Evolutionary conservation across 2,329 filamentous ascomycete genomes (phyloP), one percentile per base, ranked within the genome.

Genomic region (Hypoxylon sp.): DNA sequence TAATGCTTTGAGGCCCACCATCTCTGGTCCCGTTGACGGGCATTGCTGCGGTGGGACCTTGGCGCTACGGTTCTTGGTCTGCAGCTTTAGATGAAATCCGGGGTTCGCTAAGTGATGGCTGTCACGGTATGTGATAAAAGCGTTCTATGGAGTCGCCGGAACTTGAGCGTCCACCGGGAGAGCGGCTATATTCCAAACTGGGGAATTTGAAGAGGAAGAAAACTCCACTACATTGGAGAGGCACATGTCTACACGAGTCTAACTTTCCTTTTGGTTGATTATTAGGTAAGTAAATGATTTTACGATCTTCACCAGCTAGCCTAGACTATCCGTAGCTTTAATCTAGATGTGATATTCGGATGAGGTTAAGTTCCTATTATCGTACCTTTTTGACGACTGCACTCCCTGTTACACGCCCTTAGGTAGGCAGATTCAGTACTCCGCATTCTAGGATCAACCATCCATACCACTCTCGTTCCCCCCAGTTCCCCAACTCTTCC

Each of bases 401-500:
- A 56, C 36, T 22, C 46, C 32, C 28, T 22, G 38, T 60, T 59
- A 54, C 54, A 58, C 51, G 26, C 20, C 11, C 58, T 32, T 45
- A 48, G 28, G 3, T 18, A 36, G 4, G 5, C 7, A 50, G 11
- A 20, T 32, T 49, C 33, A 45, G 57, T 70, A 71, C 69, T 71
- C 69, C 69, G 69, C 69, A 71, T 68, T 54, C 33, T 40, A 11
- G 16, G 36, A 28, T 51, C 20, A 45, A 44, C 56, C 46, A 42
- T 49, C 36, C 4, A 30, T 61, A 26, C 55, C 58, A 55, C 33
- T 48, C 40, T 51, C 30, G 16, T 51, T 18, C 22, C 24, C 64
- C 63, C 64, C 59, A 64, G 69, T 71, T 62, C 67, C 64, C 69
- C 69, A 64, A 67, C 57, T 67, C 58, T 38, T 63, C 46, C 64